Base-by-base conservation (phyloP, 169 alveolate species). In the Theileria parva region DNA sequence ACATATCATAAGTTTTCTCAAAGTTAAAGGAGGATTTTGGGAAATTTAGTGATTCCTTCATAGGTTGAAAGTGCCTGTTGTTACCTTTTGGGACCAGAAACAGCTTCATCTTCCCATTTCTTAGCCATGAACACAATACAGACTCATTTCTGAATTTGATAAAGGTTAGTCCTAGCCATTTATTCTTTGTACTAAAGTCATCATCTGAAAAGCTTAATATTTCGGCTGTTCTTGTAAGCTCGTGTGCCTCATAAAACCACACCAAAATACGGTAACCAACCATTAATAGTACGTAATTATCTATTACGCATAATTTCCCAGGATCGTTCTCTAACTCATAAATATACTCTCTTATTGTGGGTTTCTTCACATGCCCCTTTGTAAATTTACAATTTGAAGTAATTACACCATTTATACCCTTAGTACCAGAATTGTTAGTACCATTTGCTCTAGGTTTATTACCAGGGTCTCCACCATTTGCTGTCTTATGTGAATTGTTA, bases 211-310 rank as follows among this genome's bases (percentile, higher is more conserved):
- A 28, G 71, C 80, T 80, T 8, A 70, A 55, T 15, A 83, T 19
- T 68, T 83, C 89, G 13, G 89, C 85, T 23, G 72, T 68, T 32
- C 89, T 79, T 23, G 55, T 70, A 13, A 83, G 73, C 30, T 64
- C 80, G 30, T 83, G 80, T 21, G 55, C 44, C 69, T 68, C 81
- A 61, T 83, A 83, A 32, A 48, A 59, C 89, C 89, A 83, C 23
- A 83, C 86, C 30, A 71, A 39, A 0, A 83, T 83, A 4, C 85
- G 60, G 19, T 64, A 53, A 15, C 81, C 86, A 11, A 77, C 44
- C 78, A 83, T 71, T 60, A 83, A 59, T 37, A 83, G 76, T 13
- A 83, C 37, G 30, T 63, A 76, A 15, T 78, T 68, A 51, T 75
- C 89, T 13, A 80, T 27, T 2, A 64, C 60, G 51, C 78, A 28